Percentiles rank a stretch among this genome's conserved stretches.
These are phyloP conservation scores for Myxozyma vanderwaltii DNA, from an alignment of 805 yeast species.

Conservation along the genomic window DNA sequence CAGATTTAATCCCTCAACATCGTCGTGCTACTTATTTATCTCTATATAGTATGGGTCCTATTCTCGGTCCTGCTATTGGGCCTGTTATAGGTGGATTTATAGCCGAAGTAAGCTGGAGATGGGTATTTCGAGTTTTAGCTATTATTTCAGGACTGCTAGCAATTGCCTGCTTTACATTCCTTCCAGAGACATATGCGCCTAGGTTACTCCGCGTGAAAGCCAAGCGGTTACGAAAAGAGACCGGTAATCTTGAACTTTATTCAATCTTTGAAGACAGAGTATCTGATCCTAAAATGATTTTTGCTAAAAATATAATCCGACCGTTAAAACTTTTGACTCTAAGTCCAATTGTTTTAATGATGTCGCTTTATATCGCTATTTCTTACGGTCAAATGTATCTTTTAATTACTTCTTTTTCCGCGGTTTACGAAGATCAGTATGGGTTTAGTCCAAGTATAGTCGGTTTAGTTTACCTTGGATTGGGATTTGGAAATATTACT, in stretches of 20 bases:
- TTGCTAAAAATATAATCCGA: constrained; percentile 53
- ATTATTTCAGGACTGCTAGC: constrained; percentile 20
- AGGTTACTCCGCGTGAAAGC: constrained; percentile 71
- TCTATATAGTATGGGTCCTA: constrained; percentile 14
- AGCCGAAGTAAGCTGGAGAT: constrained; percentile 57
- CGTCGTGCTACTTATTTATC: not conserved
- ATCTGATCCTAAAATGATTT: constrained; percentile 44
- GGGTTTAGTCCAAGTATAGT: constrained; percentile 49
- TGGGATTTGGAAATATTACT: constrained; percentile 55
- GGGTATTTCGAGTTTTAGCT: constrained; percentile 55
- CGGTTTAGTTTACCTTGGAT: constrained; percentile 61
- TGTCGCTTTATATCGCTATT: constrained; percentile 60
- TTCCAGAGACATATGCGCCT: constrained; percentile 90
- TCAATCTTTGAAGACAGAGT: constrained; percentile 46
- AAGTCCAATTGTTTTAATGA: constrained; percentile 58
- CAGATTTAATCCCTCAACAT: constrained; percentile 54
- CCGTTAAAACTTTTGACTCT: constrained; percentile 52
- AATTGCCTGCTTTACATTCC: constrained; percentile 41
- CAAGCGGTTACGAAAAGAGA: constrained; percentile 51
- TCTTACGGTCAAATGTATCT: constrained; percentile 59
- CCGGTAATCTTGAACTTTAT: constrained; percentile 43
- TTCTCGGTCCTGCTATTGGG: constrained; percentile 52
- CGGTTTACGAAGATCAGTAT: constrained; percentile 53
- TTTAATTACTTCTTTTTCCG: constrained; percentile 61
- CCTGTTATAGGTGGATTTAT: constrained; percentile 55